These are phyloP conservation scores for Graphium sp. DNA, from an alignment of 2,329 filamentous ascomycete genomes.

Conservation along the genomic window DNA sequence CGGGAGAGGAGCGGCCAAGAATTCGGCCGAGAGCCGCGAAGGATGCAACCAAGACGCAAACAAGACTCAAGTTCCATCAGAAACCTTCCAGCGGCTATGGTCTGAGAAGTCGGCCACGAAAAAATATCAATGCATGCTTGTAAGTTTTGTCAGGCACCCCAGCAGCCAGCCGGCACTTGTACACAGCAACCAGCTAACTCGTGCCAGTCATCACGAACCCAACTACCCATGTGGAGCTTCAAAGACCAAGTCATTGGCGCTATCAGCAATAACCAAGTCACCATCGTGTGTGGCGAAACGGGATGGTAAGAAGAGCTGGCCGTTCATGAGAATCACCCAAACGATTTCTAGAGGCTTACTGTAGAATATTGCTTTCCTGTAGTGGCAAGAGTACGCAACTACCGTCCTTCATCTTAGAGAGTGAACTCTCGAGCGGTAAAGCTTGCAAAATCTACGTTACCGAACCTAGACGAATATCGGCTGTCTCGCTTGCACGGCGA, in stretches of 20 bases:
- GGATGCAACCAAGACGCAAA: constrained; percentile 26
- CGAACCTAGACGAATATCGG: constrained; percentile 87
- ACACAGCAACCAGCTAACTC: background rate
- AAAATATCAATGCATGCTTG: constrained; percentile 66
- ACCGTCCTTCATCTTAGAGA: constrained; percentile 83
- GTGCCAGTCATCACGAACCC: constrained; percentile 43
- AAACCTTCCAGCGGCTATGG: constrained; percentile 42
- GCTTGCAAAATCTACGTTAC: constrained; percentile 90
- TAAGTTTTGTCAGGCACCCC: constrained; percentile 15
- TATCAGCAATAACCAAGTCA: constrained; percentile 65
- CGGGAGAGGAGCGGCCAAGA: constrained; percentile 32
- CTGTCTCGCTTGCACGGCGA: constrained; percentile 79
- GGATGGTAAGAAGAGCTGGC: constrained; percentile 41
- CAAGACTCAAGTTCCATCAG: constrained; percentile 20
- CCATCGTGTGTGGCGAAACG: constrained; percentile 92
- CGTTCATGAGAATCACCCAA: background rate
- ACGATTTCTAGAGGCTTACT: background rate
- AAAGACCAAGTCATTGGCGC: constrained; percentile 60
- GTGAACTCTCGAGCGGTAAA: constrained; percentile 65
- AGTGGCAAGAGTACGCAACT: constrained; percentile 93
- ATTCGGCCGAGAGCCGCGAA: constrained; percentile 28
- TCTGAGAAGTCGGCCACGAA: constrained; percentile 34
- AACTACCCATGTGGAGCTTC: constrained; percentile 81
- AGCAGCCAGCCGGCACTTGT: background rate
- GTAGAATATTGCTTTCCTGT: background rate